phyloP scores from a whole-genome alignment of 2,329 filamentous ascomycete genomes.

The Colletotrichum liaoningense region DNA sequence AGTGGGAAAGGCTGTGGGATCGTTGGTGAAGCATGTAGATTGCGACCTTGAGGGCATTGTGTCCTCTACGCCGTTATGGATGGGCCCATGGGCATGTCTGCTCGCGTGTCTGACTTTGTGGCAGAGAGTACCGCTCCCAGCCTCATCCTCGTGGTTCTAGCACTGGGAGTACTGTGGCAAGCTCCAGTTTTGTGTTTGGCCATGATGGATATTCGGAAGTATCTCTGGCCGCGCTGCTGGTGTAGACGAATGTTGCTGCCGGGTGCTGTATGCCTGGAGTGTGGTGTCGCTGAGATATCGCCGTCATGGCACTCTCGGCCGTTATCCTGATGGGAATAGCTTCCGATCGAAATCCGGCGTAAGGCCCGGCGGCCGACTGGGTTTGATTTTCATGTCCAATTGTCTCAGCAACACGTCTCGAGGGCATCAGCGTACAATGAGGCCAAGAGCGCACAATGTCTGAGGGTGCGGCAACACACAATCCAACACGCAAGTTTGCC shows the following conservation, averaged over 20 bases:
- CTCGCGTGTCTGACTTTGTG: not conserved
- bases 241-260: no score
- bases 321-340: not conserved
- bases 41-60: not conserved
- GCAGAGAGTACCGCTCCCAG: no score
- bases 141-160: not conserved
- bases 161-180: not conserved
- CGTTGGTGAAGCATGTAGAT: conserved; percentile 19
- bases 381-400: not conserved
- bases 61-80: not conserved
- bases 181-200: not conserved
- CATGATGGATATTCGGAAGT: not conserved
- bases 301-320: not conserved
- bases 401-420: not conserved
- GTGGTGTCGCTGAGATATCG: not conserved
- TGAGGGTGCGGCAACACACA: not conserved
- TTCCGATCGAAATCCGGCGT: not conserved
- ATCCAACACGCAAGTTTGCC: not conserved
- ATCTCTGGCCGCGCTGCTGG: not conserved
- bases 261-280: not conserved
- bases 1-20: not conserved
- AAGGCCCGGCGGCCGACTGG: not conserved
- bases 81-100: not conserved
- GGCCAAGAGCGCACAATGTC: not conserved
- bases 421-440: not conserved